Percentiles rank a stretch among this genome's conserved stretches.
Evolutionary conservation across 805 yeast genomes (phyloP).

Genomic region (Hanseniaspora taiwanica): DNA sequence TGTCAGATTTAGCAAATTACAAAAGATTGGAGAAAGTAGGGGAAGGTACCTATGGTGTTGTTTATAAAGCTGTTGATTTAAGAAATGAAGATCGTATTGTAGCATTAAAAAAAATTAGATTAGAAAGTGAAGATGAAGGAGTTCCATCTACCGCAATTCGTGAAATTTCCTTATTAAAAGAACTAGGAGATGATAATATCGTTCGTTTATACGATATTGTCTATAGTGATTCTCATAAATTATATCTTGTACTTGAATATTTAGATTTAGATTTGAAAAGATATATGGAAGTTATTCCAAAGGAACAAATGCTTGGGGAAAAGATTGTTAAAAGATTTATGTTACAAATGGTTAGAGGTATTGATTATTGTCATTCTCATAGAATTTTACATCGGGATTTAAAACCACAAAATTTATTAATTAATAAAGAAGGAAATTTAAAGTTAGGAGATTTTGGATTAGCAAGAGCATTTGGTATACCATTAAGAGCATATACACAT

Average conservation of each 20-base stretch:
- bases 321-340: conserved; percentile 79
- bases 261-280: conserved; percentile 89
- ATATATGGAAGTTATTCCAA: conserved; percentile 83
- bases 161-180: conserved; percentile 91
- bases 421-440: conserved; percentile 78
- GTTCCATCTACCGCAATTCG: conserved; percentile 97
- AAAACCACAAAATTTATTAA: conserved; percentile 89
- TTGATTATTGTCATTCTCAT: conserved; percentile 53
- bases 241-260: conserved; percentile 84
- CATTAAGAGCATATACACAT: conserved; percentile 91
- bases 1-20: conserved; percentile 85
- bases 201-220: conserved; percentile 89
- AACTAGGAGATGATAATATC: conserved; percentile 82
- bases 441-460: conserved; percentile 94
- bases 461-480: conserved; percentile 96
- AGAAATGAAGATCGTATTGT: conserved; percentile 73
- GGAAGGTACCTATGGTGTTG: conserved; percentile 98
- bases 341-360: conserved; percentile 86
- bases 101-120: conserved; percentile 86
- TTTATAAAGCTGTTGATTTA: conserved; percentile 83
- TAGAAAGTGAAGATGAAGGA: conserved; percentile 89
- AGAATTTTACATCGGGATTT: conserved; percentile 61
- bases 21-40: conserved; percentile 94
- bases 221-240: conserved; percentile 83
- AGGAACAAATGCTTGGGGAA: conserved; percentile 79